Evolutionary conservation across 148 eudicot genomes (phyloP).

Genomic region (Heliamphora exappendiculata): DNA sequence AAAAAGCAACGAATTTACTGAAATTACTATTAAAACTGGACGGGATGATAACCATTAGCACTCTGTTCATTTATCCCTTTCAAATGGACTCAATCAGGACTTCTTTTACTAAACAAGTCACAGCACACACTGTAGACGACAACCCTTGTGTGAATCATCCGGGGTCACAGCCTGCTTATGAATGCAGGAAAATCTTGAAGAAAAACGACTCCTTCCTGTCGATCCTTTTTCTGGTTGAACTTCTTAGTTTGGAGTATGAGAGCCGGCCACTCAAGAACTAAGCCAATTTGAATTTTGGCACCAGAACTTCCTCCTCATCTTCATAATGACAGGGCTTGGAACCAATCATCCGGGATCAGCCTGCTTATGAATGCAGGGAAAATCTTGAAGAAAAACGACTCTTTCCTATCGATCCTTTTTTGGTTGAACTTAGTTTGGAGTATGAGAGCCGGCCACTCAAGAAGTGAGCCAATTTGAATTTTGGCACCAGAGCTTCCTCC

Average conservation of each 20-base stretch:
- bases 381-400: not conserved
- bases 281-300: slow-evolving; percentile 13
- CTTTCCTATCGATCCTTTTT: not conserved
- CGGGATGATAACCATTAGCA: not conserved
- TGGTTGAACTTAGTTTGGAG: slow-evolving; percentile 11
- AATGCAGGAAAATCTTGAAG: not conserved
- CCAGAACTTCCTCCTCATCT: not conserved
- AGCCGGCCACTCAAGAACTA: not conserved
- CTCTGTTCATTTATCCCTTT: not conserved
- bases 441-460: not conserved
- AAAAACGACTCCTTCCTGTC: not conserved
- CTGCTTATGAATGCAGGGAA: not conserved
- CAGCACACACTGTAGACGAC: not conserved
- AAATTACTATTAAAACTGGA: too few relatives aligned
- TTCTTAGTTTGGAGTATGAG: slow-evolving; percentile 7
- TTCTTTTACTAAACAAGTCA: not conserved
- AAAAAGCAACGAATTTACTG: too few relatives aligned
- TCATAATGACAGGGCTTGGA: not conserved
- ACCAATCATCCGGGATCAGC: not conserved
- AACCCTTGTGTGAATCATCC: not conserved
- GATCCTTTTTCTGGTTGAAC: not conserved
- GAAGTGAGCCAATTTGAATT: slow-evolving; percentile 12
- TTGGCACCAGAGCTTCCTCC: not conserved
- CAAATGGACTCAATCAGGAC: not conserved
- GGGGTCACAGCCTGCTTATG: not conserved